Percentiles rank a stretch among this genome's conserved stretches.
These are phyloP conservation scores for Pseudogymnoascus sp. DNA, from an alignment of 2,329 filamentous ascomycete genomes.

Conservation along the genomic window DNA sequence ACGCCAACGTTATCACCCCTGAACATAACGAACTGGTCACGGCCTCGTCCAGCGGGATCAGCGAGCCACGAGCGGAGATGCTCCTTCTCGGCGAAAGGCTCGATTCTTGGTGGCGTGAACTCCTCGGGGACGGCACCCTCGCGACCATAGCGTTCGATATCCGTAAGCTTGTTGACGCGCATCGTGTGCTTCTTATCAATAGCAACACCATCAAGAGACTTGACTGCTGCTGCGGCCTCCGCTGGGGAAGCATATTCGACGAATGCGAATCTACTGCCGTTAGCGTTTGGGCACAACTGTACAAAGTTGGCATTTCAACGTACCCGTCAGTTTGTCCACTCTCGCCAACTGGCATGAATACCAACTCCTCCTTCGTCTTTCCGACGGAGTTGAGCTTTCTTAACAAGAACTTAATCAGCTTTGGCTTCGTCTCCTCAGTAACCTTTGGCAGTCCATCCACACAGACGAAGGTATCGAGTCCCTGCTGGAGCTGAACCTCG, in stretches of 20 bases:
- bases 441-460: slow-evolving; percentile 90
- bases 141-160: slow-evolving; percentile 91
- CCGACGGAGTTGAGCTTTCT: slow-evolving; percentile 87
- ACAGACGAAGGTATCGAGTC: slow-evolving; percentile 92
- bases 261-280: slow-evolving; percentile 70
- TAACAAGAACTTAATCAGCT: slow-evolving; percentile 91
- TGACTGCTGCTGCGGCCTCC: slow-evolving; percentile 83
- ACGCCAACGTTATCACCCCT: slow-evolving; percentile 86
- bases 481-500: slow-evolving; percentile 91
- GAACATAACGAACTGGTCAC: slow-evolving; percentile 95
- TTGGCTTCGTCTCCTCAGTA: slow-evolving; percentile 81
- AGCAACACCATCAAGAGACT: slow-evolving; percentile 75
- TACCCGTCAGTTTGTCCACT: slow-evolving; percentile 82
- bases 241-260: slow-evolving; percentile 89
- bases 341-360: slow-evolving; percentile 91
- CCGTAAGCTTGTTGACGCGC: slow-evolving; percentile 94
- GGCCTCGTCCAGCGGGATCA: slow-evolving; percentile 69
- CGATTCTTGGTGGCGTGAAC: slow-evolving; percentile 73
- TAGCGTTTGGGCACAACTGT: slow-evolving; percentile 14
- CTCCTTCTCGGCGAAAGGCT: slow-evolving; percentile 84
- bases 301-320: slow-evolving; percentile 27
- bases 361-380: slow-evolving; percentile 73
- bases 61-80: slow-evolving; percentile 90
- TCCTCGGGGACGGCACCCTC: slow-evolving; percentile 91
- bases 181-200: slow-evolving; percentile 97